Conservation (phyloP, 371 early-diverging fungal genomes). For the Choanephora cucurbitarum region DNA sequence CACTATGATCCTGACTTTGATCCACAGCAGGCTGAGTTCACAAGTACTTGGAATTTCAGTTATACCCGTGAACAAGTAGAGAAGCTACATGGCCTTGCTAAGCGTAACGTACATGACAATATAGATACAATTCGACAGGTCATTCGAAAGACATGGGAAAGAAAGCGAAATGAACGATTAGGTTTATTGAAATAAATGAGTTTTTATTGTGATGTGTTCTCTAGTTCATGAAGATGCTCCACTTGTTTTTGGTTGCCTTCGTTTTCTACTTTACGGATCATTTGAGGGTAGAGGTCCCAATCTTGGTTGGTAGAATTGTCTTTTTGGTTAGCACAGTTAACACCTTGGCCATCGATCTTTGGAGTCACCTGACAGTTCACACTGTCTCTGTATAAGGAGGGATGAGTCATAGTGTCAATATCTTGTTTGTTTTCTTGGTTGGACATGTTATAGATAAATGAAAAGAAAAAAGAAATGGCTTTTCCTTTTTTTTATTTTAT, state of each 20-base stretch:
- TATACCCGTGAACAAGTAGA: conserved; percentile 60
- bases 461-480: too few species aligned
- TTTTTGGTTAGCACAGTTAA: background rate
- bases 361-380: conserved; percentile 10
- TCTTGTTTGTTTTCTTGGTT: conserved; percentile 3
- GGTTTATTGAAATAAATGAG: background rate
- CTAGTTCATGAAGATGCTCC: background rate
- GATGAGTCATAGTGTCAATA: conserved; percentile 22
- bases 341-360: conserved; percentile 13
- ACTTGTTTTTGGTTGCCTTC: conserved; percentile 20
- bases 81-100: conserved; percentile 53
- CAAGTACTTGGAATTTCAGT: conserved; percentile 69
- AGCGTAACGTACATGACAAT: conserved; percentile 50
- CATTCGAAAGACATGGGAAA: conserved; percentile 46
- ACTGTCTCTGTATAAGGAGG: conserved; percentile 21
- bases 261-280: conserved; percentile 45
- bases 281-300: conserved; percentile 48
- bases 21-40: conserved; percentile 63
- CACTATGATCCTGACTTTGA: conserved; percentile 60
- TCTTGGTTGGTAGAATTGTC: conserved; percentile 1
- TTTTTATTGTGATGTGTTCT: conserved; percentile 2
- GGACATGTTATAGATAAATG: conserved; percentile 5
- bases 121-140: conserved; percentile 43
- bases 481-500: too few species aligned
- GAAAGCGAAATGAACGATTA: conserved; percentile 35